phyloP scores from a whole-genome alignment of 495 filamentous ascomycete species.

The Hyaloscypha variabilis region DNA sequence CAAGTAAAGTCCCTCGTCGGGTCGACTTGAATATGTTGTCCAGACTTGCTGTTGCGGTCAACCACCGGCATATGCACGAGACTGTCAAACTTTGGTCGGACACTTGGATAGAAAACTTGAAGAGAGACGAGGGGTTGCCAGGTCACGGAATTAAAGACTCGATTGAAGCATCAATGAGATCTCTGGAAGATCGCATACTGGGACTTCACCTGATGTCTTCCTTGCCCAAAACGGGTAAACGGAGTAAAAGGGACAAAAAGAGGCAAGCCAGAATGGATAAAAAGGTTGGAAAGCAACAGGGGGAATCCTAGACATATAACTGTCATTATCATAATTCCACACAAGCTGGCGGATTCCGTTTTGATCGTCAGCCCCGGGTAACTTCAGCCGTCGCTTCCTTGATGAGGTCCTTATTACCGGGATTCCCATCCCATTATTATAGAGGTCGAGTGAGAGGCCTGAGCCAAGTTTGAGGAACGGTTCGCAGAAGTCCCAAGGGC shows the following conservation, averaged over 20 bases:
- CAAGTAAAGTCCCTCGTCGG: slow-evolving; percentile 40
- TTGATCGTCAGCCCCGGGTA: neutral
- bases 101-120: slow-evolving; percentile 44
- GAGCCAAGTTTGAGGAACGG: slow-evolving; percentile 13
- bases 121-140: slow-evolving; percentile 21
- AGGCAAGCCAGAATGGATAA: too few relatives aligned
- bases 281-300: too few relatives aligned
- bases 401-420: slow-evolving; percentile 11
- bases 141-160: slow-evolving; percentile 15
- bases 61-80: slow-evolving; percentile 51
- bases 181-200: slow-evolving; percentile 6
- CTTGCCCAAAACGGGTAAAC: neutral
- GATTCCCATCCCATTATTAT: slow-evolving; percentile 12
- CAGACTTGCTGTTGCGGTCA: slow-evolving; percentile 50
- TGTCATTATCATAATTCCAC: too few relatives aligned
- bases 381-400: neutral
- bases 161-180: slow-evolving; percentile 17
- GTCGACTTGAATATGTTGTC: slow-evolving; percentile 49
- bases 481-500: slow-evolving; percentile 24
- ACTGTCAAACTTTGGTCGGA: slow-evolving; percentile 44
- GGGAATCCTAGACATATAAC: too few relatives aligned
- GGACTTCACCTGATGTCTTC: neutral
- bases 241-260: neutral
- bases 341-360: neutral
- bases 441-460: slow-evolving; percentile 12